Evolutionary conservation across 2,329 filamentous ascomycete genomes (phyloP), one percentile per base, ranked within the genome.

Genomic region (Sclerotinia minor): DNA sequence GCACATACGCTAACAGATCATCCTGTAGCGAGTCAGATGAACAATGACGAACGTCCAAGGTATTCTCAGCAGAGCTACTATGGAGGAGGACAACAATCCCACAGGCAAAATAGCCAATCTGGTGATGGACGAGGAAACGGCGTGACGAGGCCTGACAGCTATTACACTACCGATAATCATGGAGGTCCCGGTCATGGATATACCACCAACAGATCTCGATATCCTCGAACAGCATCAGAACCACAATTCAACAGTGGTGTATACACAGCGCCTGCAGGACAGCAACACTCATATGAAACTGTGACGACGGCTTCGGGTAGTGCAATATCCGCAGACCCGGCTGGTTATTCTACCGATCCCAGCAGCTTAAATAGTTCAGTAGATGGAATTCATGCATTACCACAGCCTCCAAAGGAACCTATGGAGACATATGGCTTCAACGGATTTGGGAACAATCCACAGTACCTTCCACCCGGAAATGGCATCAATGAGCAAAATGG

Each of bases 301-400:
- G 90, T 96, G 55, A 90, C 90, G 49, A 92, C 91, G 17, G 90
- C 89, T 69, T 87, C 88, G 15, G 89, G 88, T 29, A 91, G 88
- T 75, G 91, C 72, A 61, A 90, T 87, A 73, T 87, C 89, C 71
- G 87, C 82, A 65, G 93, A 97, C 68, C 88, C 88, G 17, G 89
- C 86, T 76, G 89, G 88, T 67, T 94, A 95, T 78, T 89, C 89
- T 72, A 96, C 92, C 69, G 93, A 97, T 76, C 94, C 92, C 53
- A 81, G 91, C 80, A 97, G 93, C 76, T 91, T 97, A 76, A 96
- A 96, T 80, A 96, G 92, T 80, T 96, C 92, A 1, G 87, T 96
- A 73, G 92, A 97, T 76, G 89, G 92, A 70, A 82, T 88, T 32
- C 81, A 83, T 68, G 85, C 88, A 64, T 81, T 83, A 6, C 80